Conservation (phyloP, 495 filamentous ascomycete genomes). For the Astrothelium subdiscretum region DNA sequence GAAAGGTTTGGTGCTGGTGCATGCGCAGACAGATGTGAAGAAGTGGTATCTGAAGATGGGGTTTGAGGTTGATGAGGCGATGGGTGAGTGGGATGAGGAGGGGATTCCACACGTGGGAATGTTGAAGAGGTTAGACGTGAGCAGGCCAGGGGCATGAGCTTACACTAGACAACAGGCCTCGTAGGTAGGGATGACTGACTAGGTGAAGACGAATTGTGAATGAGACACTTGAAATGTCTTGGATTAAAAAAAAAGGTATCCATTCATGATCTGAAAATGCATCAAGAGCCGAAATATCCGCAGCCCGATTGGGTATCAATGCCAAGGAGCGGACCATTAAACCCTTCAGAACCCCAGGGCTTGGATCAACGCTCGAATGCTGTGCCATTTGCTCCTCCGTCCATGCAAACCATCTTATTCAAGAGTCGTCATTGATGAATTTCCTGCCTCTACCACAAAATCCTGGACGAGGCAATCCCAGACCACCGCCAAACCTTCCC, state of each 20-base stretch:
- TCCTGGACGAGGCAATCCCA: constrained; percentile 2
- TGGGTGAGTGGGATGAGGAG: constrained; percentile 75
- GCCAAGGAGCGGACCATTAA: neutral
- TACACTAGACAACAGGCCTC: neutral
- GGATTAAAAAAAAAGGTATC: neutral
- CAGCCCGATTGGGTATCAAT: neutral
- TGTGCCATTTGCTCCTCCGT: no score
- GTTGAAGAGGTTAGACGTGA: constrained; percentile 36
- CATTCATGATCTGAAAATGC: neutral
- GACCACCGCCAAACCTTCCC: neutral
- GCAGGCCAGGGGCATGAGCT: neutral
- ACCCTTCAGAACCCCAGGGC: neutral
- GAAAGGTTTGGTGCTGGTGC: constrained; percentile 59
- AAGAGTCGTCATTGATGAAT: neutral
- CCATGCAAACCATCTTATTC: neutral
- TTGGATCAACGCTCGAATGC: no score
- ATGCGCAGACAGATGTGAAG: constrained; percentile 57
- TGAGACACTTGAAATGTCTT: neutral
- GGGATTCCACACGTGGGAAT: constrained; percentile 78
- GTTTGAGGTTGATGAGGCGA: constrained; percentile 54
- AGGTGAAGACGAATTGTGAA: neutral
- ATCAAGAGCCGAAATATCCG: neutral
- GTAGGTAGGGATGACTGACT: neutral
- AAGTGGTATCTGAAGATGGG: constrained; percentile 52
- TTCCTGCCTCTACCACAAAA: neutral